These are phyloP conservation scores for Hawksworthiomyces lignivorus DNA, from an alignment of 2,329 filamentous ascomycete genomes.

Conservation along the genomic window DNA sequence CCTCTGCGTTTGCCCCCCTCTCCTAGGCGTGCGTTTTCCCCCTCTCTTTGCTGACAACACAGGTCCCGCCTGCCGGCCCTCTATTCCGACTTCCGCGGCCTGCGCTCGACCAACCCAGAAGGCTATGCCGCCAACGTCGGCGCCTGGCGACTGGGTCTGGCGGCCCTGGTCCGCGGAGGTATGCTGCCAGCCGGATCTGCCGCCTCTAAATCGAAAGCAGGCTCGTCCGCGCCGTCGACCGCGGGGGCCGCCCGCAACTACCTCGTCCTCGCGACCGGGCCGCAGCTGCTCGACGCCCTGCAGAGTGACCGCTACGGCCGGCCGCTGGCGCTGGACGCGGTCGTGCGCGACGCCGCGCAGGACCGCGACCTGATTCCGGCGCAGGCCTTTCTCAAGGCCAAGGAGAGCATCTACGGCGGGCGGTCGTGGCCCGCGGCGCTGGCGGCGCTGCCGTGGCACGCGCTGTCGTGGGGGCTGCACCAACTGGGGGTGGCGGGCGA, in stretches of 20 bases:
- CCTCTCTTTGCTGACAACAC: neutral
- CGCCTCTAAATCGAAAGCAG: conserved; percentile 1
- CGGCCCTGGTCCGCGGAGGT: conserved; percentile 23
- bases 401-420: conserved; percentile 63
- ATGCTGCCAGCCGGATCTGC: conserved; percentile 19
- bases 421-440: conserved; percentile 59
- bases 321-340: conserved; percentile 72
- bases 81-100: conserved; percentile 21
- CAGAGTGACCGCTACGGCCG: conserved; percentile 72
- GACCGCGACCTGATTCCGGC: conserved; percentile 63
- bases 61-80: conserved; percentile 20
- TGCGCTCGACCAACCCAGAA: conserved; percentile 19
- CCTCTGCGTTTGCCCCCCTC: too few relatives aligned
- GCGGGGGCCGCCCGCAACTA: conserved; percentile 32
- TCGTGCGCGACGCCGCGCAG: conserved; percentile 65
- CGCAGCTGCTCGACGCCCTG: conserved; percentile 61
- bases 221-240: neutral
- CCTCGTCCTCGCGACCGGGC: conserved; percentile 47
- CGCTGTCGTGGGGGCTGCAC: conserved; percentile 67
- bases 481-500: conserved; percentile 56
- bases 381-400: conserved; percentile 55
- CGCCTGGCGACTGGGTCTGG: conserved; percentile 27
- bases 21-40: neutral
- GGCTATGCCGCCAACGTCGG: conserved; percentile 25
- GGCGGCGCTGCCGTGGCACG: conserved; percentile 63